phyloP scores from a whole-genome alignment of 2,329 filamentous ascomycete genomes.

The Cladophialophora psammophila region DNA sequence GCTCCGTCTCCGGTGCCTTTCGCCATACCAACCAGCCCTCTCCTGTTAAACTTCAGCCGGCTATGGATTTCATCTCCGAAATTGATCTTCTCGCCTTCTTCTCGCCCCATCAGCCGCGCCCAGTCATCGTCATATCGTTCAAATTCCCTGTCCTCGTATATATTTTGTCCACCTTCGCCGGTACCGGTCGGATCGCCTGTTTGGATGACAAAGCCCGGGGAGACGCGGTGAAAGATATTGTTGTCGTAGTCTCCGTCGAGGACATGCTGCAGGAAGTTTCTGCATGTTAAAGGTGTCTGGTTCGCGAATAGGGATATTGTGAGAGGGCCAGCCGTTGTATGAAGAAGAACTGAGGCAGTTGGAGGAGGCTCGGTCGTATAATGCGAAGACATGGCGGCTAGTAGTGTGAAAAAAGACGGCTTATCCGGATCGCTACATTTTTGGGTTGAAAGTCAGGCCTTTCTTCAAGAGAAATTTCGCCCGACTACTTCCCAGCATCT shows the following conservation, averaged over 20 bases:
- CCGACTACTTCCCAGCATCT: background rate
- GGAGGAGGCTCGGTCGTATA: slow-evolving; percentile 96
- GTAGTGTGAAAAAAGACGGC: background rate
- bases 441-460: too few species aligned
- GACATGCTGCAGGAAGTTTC: slow-evolving; percentile 95
- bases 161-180: slow-evolving; percentile 77
- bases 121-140: slow-evolving; percentile 60
- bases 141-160: slow-evolving; percentile 75
- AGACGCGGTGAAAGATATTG: slow-evolving; percentile 91
- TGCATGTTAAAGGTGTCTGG: slow-evolving; percentile 87
- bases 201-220: slow-evolving; percentile 91
- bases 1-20: slow-evolving; percentile 66
- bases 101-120: slow-evolving; percentile 57
- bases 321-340: slow-evolving; percentile 89
- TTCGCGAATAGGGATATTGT: slow-evolving; percentile 93
- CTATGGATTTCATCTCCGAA: slow-evolving; percentile 93
- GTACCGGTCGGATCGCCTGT: slow-evolving; percentile 94
- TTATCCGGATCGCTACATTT: background rate
- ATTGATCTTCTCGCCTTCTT: slow-evolving; percentile 64
- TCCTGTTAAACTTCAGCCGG: slow-evolving; percentile 87
- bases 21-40: slow-evolving; percentile 94
- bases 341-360: slow-evolving; percentile 87
- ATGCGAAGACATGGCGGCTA: slow-evolving; percentile 75
- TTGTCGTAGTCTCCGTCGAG: slow-evolving; percentile 94
- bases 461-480: background rate